These are phyloP conservation scores for Ensete ventricosum DNA, from an alignment of 176 grass and related monocot genomes.

Conservation along the genomic window DNA sequence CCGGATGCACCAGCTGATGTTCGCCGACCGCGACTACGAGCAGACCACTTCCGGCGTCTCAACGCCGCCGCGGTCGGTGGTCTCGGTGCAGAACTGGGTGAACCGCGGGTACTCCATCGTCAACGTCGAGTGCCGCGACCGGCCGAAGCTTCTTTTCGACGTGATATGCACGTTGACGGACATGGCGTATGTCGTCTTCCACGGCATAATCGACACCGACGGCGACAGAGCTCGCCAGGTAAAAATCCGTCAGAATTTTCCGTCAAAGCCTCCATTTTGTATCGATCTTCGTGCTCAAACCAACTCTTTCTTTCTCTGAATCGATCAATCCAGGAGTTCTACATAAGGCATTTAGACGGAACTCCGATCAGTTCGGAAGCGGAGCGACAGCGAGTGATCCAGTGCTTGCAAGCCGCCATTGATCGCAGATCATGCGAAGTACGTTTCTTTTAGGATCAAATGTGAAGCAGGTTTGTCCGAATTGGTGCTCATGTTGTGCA, in stretches of 20 bases:
- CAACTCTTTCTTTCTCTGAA: background rate
- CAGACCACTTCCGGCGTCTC: constrained; percentile 7
- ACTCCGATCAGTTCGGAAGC: constrained; percentile 70
- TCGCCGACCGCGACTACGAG: constrained; percentile 49
- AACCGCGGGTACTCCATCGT: constrained; percentile 81
- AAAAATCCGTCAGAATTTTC: background rate
- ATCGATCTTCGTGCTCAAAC: background rate
- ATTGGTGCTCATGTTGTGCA: background rate
- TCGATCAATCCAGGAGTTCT: constrained; percentile 46
- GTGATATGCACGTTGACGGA: constrained; percentile 88
- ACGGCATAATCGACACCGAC: constrained; percentile 76
- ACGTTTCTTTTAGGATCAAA: constrained; percentile 22
- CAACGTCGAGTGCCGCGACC: constrained; percentile 70
- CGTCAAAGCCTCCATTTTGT: background rate
- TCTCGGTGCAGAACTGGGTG: constrained; percentile 73
- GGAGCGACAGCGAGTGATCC: constrained; percentile 79
- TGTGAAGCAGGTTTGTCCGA: too few relatives aligned
- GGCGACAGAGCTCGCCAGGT: constrained; percentile 79
- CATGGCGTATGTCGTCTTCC: constrained; percentile 92
- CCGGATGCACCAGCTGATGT: constrained; percentile 82
- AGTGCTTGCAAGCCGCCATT: constrained; percentile 75
- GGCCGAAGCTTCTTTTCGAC: constrained; percentile 84
- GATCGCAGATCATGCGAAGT: constrained; percentile 80
- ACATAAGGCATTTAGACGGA: constrained; percentile 60
- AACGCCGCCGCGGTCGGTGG: constrained; percentile 1